phyloP scores from a whole-genome alignment of 352 stramenopile species.

The Pythium guiyangense region DNA sequence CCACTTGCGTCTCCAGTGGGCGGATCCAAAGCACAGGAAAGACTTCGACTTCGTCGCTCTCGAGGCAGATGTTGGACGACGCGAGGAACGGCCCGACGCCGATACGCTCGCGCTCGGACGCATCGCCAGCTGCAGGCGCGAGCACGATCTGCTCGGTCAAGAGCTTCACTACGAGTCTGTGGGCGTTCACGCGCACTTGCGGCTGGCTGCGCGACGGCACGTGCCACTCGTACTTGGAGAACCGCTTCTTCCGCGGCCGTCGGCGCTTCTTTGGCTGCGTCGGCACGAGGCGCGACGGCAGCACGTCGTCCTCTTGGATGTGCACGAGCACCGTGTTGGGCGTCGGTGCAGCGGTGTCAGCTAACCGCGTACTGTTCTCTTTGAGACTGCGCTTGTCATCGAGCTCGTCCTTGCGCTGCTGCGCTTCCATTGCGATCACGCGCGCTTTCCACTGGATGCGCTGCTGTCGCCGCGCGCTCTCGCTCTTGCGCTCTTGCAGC shows the following conservation, averaged over 20 bases:
- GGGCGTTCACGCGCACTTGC: constrained; percentile 4
- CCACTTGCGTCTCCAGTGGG: constrained; percentile 23
- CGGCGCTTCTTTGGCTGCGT: constrained; percentile 19
- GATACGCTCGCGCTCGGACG: constrained; percentile 14
- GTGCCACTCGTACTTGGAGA: constrained; percentile 17
- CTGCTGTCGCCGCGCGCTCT: constrained; percentile 17
- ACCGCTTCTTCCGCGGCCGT: constrained; percentile 20
- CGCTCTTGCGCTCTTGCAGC: constrained; percentile 15
- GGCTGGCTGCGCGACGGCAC: constrained; percentile 8
- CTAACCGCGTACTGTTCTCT: background rate
- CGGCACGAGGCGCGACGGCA: constrained; percentile 36
- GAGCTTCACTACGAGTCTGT: constrained; percentile 31
- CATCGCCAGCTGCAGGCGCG: constrained; percentile 22
- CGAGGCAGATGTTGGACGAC: constrained; percentile 42
- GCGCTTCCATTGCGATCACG: constrained; percentile 53
- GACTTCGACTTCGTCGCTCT: constrained; percentile 58
- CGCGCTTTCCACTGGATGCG: constrained; percentile 41
- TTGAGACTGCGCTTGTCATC: background rate
- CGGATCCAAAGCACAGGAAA: constrained; percentile 59
- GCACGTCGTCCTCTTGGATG: constrained; percentile 20
- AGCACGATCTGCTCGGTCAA: constrained; percentile 38
- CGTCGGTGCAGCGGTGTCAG: background rate
- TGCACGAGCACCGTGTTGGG: constrained; percentile 24
- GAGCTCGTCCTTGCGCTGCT: constrained; percentile 19
- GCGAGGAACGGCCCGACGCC: constrained; percentile 32